Conservation (phyloP, 2,329 filamentous ascomycete genomes). For the Catunica adiposa region DNA sequence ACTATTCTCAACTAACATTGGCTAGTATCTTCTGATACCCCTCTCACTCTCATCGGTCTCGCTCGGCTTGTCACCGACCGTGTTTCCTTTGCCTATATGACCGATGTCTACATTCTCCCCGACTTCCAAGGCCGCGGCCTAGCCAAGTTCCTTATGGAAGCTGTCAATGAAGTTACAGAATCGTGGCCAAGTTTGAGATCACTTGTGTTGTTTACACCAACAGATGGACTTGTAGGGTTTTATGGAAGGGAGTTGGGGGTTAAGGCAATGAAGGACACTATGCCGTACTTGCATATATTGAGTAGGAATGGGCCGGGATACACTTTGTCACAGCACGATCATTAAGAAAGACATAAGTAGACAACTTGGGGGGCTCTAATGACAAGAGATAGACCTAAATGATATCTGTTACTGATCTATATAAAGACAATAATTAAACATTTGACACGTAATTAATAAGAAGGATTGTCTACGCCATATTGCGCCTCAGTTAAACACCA, state of each 20-base stretch:
- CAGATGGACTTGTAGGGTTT: constrained; percentile 22
- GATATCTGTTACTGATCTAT: too few species aligned
- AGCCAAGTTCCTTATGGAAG: constrained; percentile 47
- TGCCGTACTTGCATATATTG: neutral
- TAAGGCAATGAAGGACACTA: constrained; percentile 26
- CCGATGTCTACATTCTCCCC: constrained; percentile 49
- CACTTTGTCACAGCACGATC: neutral
- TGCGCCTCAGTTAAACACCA: too few species aligned
- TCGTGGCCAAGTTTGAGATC: constrained; percentile 44
- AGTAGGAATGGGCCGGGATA: constrained; percentile 8
- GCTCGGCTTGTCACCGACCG: constrained; percentile 51
- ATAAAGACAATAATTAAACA: too few species aligned
- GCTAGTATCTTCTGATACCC: constrained; percentile 21
- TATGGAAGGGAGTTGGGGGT: constrained; percentile 33
- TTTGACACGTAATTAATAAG: too few species aligned
- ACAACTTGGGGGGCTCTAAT: too few species aligned
- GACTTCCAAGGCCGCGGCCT: constrained; percentile 45
- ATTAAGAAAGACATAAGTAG: neutral
- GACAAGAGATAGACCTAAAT: too few species aligned
- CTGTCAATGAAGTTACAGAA: constrained; percentile 38
- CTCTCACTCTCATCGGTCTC: constrained; percentile 25
- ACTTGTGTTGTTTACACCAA: constrained; percentile 35
- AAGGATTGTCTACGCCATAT: too few species aligned
- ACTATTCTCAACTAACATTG: constrained; percentile 8
- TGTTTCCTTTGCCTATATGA: constrained; percentile 49